Base-by-base conservation (phyloP, 495 filamentous ascomycete species). In the Neurospora pannonica region DNA sequence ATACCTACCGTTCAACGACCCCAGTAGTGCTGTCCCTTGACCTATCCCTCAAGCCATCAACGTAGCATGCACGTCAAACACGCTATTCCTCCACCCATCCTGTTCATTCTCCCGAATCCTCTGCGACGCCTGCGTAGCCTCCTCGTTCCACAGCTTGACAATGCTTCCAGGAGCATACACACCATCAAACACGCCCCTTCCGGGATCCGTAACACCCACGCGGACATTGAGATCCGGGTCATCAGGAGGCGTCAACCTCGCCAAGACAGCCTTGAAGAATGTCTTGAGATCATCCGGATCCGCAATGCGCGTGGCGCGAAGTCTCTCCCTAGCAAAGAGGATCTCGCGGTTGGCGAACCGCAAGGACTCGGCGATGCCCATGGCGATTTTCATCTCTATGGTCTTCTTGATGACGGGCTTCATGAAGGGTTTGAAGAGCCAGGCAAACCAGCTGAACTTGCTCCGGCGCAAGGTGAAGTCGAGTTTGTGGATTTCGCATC, bases 161-260 rank as follows among this genome's bases (percentile, higher is more conserved):
- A 97, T 82, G 81, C 93, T 97, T 0, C 93, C 94, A 0, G 95
- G 95, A 7, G 95, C 90, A 85, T 97, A 97, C 5, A 93, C 85
- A 2, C 92, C 94, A 76, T 90, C 88, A 82, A 97, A 98, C 7
- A 95, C 86, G 13, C 92, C 92, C 36, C 80, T 80, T 13, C 89
- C 86, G 0, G 90, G 89, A 60, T 88, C 84, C 21, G 85, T 85
- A 10, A 97, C 81, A 0, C 92, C 93, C 34, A 97, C 82, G 0
- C 90, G 83, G 4, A 89, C 83, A 72, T 96, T 89, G 1, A 97
- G 81, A 80, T 97, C 93, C 0, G 91, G 89, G 79, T 94, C 88
- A 15, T 92, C 87, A 34, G 82, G 87, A 0, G 92, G 92, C 72
- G 89, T 87, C 72, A 95, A 81, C 0, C 94, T 83, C 13, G 95